phyloP scores from a whole-genome alignment of 345 rosid genomes.

The Clarkia xantiana region DNA sequence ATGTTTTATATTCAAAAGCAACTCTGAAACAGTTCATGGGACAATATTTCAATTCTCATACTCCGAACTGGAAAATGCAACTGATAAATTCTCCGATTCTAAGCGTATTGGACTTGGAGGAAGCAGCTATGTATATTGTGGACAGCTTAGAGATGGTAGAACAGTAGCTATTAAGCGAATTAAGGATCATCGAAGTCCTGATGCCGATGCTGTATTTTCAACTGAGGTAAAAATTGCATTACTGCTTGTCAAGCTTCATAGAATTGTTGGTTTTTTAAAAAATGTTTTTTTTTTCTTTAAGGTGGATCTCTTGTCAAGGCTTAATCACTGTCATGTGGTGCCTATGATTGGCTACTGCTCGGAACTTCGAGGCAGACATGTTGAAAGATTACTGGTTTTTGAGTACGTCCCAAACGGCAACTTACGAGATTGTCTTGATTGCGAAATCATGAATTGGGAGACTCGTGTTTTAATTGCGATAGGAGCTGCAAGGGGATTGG shows the following conservation, averaged over 20 bases:
- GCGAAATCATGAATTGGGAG: conserved; percentile 69
- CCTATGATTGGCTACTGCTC: conserved; percentile 85
- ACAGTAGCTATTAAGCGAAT: conserved; percentile 76
- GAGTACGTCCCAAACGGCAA: conserved; percentile 75
- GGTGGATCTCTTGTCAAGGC: conserved; percentile 77
- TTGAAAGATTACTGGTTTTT: conserved; percentile 74
- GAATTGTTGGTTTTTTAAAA: background rate
- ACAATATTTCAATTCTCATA: conserved; percentile 51
- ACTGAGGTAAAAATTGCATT: conserved; percentile 41
- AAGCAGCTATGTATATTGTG: conserved; percentile 76
- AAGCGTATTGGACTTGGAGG: conserved; percentile 78
- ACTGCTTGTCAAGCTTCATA: conserved; percentile 1
- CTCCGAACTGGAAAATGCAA: conserved; percentile 60
- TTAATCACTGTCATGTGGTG: conserved; percentile 90
- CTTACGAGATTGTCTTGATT: conserved; percentile 75
- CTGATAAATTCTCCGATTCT: conserved; percentile 56
- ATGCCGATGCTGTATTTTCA: conserved; percentile 44
- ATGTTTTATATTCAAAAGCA: conserved; percentile 32
- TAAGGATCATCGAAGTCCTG: conserved; percentile 46
- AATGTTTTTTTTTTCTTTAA: conserved; percentile 20
- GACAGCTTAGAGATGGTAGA: conserved; percentile 72
- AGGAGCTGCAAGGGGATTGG: conserved; percentile 96
- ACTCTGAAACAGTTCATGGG: conserved; percentile 38
- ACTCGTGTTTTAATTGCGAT: conserved; percentile 70
- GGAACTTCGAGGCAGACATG: conserved; percentile 61